Base-by-base conservation (phyloP, 352 stramenopile genomes). In the Globisporangium splendens region DNA sequence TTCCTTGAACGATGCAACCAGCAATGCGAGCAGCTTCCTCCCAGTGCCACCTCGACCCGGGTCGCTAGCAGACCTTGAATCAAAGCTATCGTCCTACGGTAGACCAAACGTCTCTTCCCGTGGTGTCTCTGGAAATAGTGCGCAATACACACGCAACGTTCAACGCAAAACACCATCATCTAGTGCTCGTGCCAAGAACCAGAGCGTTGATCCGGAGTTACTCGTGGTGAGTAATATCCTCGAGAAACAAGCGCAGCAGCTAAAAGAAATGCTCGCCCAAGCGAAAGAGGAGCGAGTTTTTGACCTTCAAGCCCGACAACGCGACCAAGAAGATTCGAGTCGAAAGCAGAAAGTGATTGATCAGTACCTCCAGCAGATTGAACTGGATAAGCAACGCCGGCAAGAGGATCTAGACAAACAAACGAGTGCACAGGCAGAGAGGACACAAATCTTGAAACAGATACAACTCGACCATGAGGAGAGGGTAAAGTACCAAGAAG, bases 181-280 rank as follows among this genome's bases (percentile, higher is more conserved):
- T 35, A 35, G 28, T 35, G 28, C 5, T 8, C 28, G 7, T 35
- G 2, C 18, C 24, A 58, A 58, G 24, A 58, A 58, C 8, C 39
- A 58, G 41, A 49, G 42, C 10, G 48, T 50, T n/a, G 52, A 58
- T 14, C 31, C 46, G 7, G 55, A 61, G 35, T 35, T 62, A 2
- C 28, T 62, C 46, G 43, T 52, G 47, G 47, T 62, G 14, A 50
- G 39, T 8, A 55, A 31, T 39, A 55, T 52, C 14, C 50, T 63
- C 14, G 49, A 63, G 42, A 52, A 56, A 15, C 57, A 63, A 39
- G 50, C 57, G 2, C 49, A 63, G 28, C 41, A 56, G 28, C 49
- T 63, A 14, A 58, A 56, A 15, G 18, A 17, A 15, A 28, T 63
- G 20, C 43, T 63, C 11, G 31, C 57, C 0, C 49, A 57, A 24